Base-by-base conservation (phyloP, 1,284 basidiomycete species). In the Anthracocystis panici-leucophaei region DNA sequence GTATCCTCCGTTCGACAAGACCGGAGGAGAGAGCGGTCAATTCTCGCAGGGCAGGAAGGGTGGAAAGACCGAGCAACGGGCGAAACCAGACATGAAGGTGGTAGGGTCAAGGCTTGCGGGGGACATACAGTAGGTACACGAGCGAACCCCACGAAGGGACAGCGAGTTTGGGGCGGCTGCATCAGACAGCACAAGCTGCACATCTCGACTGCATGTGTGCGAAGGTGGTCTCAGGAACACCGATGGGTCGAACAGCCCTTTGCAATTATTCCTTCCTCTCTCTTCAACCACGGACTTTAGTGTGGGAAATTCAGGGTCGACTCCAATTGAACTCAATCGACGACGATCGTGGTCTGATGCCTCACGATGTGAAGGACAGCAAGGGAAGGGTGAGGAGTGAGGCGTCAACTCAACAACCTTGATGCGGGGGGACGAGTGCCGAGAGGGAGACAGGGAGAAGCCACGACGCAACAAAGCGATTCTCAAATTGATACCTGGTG, bases 141-240 rank as follows among this genome's bases (percentile, higher is more conserved):
- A 31, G 27, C 27, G 18, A 46, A 27, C 27, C 14, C 21, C 23
- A 29, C 25, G 25, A 27, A 14, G 25, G 27, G 45, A 31, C 21
- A 23, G 46, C 46, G 31, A 31, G 8, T 27, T 29, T 48, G 46
- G 46, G 27, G 27, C 25, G n/a, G 14, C 11, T 9, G 25, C 45
- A 46, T 46, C 25, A 20, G 45, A 23, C 27, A 27, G 25, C 14
- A 8, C 23, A 20, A 41, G 40, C 18, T 41, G 40, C 40, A 20
- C 40, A 18, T 16, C 18, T 41, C 40, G 40, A 20, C 40, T n/a
- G 40, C 40, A 41, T 25, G 10, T 27, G 45, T 27, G 16, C 45
- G 18, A 48, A 14, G 10, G 18, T 14, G 5, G 46, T 48, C 46
- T 48, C 46, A 48, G 46, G 46, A 48, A 48, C 46, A 48, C 46